Base-by-base conservation (phyloP, 306 rosid species). In the Glycine soja region DNA sequence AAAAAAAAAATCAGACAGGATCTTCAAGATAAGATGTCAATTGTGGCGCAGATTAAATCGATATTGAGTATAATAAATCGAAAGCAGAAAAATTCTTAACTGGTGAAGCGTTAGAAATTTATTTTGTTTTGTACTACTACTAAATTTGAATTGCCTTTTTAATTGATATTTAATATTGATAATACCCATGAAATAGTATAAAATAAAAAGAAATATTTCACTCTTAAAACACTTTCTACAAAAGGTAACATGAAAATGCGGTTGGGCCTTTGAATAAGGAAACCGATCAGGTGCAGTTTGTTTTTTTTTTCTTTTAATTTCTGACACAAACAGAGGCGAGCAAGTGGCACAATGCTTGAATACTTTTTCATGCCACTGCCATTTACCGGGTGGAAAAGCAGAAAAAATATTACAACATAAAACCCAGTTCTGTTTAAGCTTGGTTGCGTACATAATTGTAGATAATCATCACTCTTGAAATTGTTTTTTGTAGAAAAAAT, bases 1-100 rank as follows among this genome's bases (percentile, higher is more conserved):
- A n/a, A 56, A 70, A 32, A 42, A 24, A 81, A 38, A 68, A 80
- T 18, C 64, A 64, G 45, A 71, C 66, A 65, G 66, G 83, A 77
- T 76, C 70, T 40, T 79, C 2, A 2, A 18, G 59, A 64, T 13
- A 1, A 42, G 59, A 63, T 30, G 78, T 24, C 64, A 76, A 67
- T 24, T 24, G 72, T 76, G 72, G 80, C 19, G 0, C 0, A 72
- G 14, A 47, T 42, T 2, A 24, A 24, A 32, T 52, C 18, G n/a
- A 62, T 36, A 11, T 67, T 57, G 73, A 48, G 54, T 24, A 24
- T 24, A 24, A 0, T 24, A 24, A 24, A 24, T 2, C 30, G 30
- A 2, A 24, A 0, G 30, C 2, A 2, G 30, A 24, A 24, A 24
- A 24, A 7, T 42, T 19, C 43, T 7, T 45, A 34, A 24, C 30